phyloP scores from a whole-genome alignment of 768 basidiomycete genomes.

The Pleurotus pulmonarius region DNA sequence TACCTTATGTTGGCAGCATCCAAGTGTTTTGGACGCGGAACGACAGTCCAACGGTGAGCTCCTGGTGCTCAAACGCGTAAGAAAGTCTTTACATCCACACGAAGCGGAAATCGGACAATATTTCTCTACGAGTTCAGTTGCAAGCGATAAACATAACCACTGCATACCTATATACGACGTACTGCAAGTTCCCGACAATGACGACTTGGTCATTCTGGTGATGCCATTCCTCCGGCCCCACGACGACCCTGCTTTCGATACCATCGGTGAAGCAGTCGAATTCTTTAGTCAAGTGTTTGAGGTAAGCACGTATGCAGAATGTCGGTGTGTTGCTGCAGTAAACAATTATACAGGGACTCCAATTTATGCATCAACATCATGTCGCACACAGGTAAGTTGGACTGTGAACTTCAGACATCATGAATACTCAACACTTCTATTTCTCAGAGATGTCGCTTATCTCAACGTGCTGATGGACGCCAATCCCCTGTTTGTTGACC shows the following conservation, averaged over 20 bases:
- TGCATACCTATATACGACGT: conserved; percentile 26
- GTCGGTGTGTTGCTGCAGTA: too few relatives aligned
- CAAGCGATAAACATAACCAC: conserved; percentile 24
- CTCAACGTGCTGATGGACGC: conserved; percentile 27
- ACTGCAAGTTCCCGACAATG: conserved; percentile 18
- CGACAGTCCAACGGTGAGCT: conserved; percentile 21
- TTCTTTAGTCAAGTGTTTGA: conserved; percentile 12
- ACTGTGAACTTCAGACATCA: too few relatives aligned
- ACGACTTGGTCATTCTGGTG: conserved; percentile 15
- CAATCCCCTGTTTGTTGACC: conserved; percentile 12
- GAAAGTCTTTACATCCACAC: conserved; percentile 9
- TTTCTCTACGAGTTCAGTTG: conserved; percentile 9
- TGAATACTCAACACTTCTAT: too few relatives aligned
- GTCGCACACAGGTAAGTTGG: conserved; percentile 7
- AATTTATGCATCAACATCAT: conserved; percentile 22
- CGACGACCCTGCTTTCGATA: conserved; percentile 26
- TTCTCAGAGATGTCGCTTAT: not conserved
- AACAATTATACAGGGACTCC: conserved; percentile 11
- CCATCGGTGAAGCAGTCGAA: conserved; percentile 29
- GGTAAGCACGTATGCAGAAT: conserved; percentile 7
- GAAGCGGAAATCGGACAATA: conserved; percentile 27
- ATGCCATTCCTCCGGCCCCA: conserved; percentile 24
- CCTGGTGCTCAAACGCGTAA: conserved; percentile 26
- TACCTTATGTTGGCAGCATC: too few relatives aligned
- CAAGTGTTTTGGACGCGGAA: conserved; percentile 20